Percentiles rank a stretch among this genome's conserved stretches.
phyloP scores from a whole-genome alignment of 768 basidiomycete species.

The Pisolithus marmoratus region DNA sequence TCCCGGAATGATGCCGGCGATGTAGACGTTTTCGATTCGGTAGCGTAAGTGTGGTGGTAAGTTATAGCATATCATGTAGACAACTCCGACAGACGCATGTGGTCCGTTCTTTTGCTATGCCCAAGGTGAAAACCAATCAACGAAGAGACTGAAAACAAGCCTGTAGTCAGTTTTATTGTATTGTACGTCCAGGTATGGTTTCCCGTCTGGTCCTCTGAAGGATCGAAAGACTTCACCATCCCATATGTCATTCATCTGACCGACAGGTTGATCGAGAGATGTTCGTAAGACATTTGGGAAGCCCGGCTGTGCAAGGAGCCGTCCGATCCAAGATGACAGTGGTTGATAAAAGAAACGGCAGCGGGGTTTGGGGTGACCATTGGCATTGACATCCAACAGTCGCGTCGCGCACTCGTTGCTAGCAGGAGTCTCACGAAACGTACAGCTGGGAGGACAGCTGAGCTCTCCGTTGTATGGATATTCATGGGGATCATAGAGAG shows the following conservation, averaged over 20 bases:
- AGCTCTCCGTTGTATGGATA: too few species aligned
- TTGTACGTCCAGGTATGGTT: conserved; percentile 12
- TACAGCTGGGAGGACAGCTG: too few species aligned
- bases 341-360: conserved; percentile 23
- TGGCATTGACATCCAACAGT: background rate
- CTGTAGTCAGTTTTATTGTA: conserved; percentile 11
- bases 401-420: conserved; percentile 7
- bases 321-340: conserved; percentile 21
- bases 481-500: too few species aligned
- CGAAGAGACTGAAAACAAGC: conserved; percentile 25
- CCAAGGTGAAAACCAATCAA: conserved; percentile 35
- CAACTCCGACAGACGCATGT: conserved; percentile 15
- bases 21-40: conserved; percentile 31
- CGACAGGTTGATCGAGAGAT: background rate
- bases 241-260: conserved; percentile 19
- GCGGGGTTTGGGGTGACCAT: background rate
- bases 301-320: conserved; percentile 19
- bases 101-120: conserved; percentile 29
- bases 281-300: conserved; percentile 5
- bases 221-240: conserved; percentile 17
- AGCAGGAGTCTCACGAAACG: conserved; percentile 7
- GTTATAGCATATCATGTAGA: conserved; percentile 33
- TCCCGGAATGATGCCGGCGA: conserved; percentile 15
- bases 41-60: conserved; percentile 18
- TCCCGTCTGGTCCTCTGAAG: conserved; percentile 24